Base-by-base conservation (phyloP, 768 basidiomycete genomes). In the Suillus brevipes region DNA sequence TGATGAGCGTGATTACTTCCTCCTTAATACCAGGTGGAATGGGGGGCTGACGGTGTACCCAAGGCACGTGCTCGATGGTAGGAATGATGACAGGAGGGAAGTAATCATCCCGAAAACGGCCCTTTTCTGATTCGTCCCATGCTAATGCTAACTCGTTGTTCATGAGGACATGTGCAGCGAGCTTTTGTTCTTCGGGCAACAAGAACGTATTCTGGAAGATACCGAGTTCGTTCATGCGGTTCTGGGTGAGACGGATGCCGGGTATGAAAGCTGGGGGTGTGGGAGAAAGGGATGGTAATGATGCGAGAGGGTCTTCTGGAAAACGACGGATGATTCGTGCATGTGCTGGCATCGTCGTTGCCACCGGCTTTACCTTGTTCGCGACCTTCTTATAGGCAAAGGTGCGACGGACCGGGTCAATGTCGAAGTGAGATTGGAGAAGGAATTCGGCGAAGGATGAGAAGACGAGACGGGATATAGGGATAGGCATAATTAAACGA, bases 81-180 rank as follows among this genome's bases (percentile, higher is more conserved):
- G 77, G 78, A n/a, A 81, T 77, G 0, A 72, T 63, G 1, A 78
- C 63, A 0, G 78, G 76, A 0, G 67, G 65, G 55, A 81, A 82
- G 47, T 71, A 81, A 1, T 81, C 72, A 1, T 72, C 60, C 1
- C 62, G 57, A 36, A 82, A 81, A 0, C 56, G 49, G 1, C 83
- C 80, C 14, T 73, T 70, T 59, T 84, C 78, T 0, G 47, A 9
- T 12, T 82, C 77, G 3, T 75, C 64, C 80, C 79, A 84, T 0
- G 82, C 80, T 40, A 84, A 78, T 0, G 65, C 79, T 0, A 66
- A 14, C 34, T 82, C 68, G 6, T 80, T 74, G 18, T 62, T 23
- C 28, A 61, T 67, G 63, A 83, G 69, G 3, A 80, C 56, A 25
- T 79, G 69, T 0, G 28, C 55, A 6, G 38, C 36, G 0, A 69